Conservation (phyloP, 2,329 filamentous ascomycete genomes). For the Ilyonectria mors-panacis region DNA sequence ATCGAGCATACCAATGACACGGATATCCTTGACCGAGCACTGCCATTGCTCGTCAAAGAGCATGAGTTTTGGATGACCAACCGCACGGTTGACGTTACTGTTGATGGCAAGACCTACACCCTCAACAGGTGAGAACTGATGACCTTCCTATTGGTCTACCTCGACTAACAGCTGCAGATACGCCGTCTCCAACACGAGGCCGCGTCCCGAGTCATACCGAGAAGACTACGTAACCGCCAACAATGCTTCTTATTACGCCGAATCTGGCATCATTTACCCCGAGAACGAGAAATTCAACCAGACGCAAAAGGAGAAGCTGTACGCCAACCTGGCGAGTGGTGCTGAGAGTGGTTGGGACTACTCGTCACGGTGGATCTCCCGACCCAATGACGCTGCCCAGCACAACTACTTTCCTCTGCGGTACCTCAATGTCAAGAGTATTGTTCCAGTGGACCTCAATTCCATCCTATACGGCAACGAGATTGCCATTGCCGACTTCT, state of each 20-base stretch:
- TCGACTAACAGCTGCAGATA: slow-evolving; percentile 58
- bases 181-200: slow-evolving; percentile 74
- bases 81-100: slow-evolving; percentile 68
- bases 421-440: slow-evolving; percentile 71
- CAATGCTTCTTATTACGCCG: slow-evolving; percentile 74
- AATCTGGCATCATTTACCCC: slow-evolving; percentile 72
- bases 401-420: slow-evolving; percentile 77
- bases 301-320: slow-evolving; percentile 66
- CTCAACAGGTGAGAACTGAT: slow-evolving; percentile 67
- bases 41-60: slow-evolving; percentile 75
- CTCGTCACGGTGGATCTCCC: slow-evolving; percentile 69
- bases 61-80: slow-evolving; percentile 75
- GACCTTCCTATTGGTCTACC: neutral
- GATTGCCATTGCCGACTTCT: slow-evolving; percentile 69
- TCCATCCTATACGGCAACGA: slow-evolving; percentile 79
- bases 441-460: slow-evolving; percentile 77
- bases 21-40: slow-evolving; percentile 70
- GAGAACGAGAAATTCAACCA: slow-evolving; percentile 65
- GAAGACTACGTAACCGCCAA: slow-evolving; percentile 78
- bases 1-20: slow-evolving; percentile 76
- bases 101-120: slow-evolving; percentile 63
- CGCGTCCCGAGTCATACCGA: slow-evolving; percentile 76
- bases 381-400: slow-evolving; percentile 69
- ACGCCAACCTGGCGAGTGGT: slow-evolving; percentile 74
- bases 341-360: slow-evolving; percentile 80